phyloP scores from a whole-genome alignment of 331 rosid species.

The Malus hybrid region DNA sequence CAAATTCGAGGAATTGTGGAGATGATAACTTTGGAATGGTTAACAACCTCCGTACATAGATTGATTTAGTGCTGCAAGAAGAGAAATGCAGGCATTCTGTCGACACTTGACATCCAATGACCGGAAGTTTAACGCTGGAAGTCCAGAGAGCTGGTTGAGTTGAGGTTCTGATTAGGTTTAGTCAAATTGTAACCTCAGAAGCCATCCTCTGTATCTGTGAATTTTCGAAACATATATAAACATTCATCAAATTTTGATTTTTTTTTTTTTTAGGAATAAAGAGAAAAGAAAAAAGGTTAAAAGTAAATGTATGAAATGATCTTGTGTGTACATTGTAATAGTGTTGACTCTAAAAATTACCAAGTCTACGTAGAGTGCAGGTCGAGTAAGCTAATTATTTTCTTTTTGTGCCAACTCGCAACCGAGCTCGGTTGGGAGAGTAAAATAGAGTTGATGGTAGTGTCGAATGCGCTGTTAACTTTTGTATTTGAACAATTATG shows the following conservation, averaged over 20 bases:
- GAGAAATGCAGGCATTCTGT: neutral
- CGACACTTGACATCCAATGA: neutral
- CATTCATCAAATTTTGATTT: neutral
- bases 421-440: accelerated
- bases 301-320: no score
- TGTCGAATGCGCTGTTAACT: no score
- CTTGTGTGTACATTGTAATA: neutral
- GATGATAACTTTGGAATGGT: neutral
- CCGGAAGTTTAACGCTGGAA: neutral
- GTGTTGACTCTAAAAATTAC: neutral
- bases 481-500: no score
- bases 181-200: neutral
- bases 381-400: no score
- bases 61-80: neutral
- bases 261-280: neutral
- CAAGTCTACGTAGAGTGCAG: accelerated
- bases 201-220: neutral
- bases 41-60: neutral
- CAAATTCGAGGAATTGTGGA: neutral
- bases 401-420: no score
- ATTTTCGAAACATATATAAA: neutral
- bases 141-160: neutral
- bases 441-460: no score
- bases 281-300: neutral
- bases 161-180: neutral